Conservation (phyloP, 768 basidiomycete genomes). For the Russula earlei region DNA sequence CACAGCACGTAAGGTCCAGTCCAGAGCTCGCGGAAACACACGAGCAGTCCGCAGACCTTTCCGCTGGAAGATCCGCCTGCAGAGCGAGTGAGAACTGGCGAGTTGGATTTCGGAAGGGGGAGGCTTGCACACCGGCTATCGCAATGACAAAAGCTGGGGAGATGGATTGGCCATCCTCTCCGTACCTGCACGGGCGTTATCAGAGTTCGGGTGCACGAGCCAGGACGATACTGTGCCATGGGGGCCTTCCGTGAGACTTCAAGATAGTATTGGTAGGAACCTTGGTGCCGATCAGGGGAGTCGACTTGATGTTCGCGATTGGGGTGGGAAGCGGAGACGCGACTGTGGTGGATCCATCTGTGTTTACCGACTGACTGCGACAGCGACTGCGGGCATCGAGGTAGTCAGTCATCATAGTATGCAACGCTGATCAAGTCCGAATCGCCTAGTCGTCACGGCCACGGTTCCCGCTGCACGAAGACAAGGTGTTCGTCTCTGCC, state of each 20-base stretch:
- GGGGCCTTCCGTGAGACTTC: constrained; percentile 77
- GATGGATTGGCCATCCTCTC: constrained; percentile 58
- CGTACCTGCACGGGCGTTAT: constrained; percentile 47
- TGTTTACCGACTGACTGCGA: constrained; percentile 4
- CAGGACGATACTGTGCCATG: constrained; percentile 43
- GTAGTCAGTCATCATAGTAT: constrained; percentile 3
- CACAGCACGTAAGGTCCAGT: constrained; percentile 2
- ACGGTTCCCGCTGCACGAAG: too few species aligned
- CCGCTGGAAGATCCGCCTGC: constrained; percentile 76
- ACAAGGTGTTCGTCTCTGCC: too few species aligned
- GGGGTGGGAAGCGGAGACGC: constrained; percentile 14
- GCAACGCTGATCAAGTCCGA: too few species aligned
- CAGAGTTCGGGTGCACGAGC: neutral
- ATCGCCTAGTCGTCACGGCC: too few species aligned
- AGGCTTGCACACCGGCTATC: constrained; percentile 49
- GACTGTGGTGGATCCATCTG: neutral
- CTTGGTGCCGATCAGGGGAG: constrained; percentile 14
- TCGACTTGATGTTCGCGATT: neutral
- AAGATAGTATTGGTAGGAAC: constrained; percentile 65
- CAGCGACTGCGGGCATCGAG: constrained; percentile 2
- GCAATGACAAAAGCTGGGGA: constrained; percentile 77
- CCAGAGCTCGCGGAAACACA: neutral
- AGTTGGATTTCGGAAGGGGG: neutral
- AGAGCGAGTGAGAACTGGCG: neutral
- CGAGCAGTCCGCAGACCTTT: constrained; percentile 48